Conservation (phyloP, 2,329 filamentous ascomycete genomes). For the Fusarium metavorans region DNA sequence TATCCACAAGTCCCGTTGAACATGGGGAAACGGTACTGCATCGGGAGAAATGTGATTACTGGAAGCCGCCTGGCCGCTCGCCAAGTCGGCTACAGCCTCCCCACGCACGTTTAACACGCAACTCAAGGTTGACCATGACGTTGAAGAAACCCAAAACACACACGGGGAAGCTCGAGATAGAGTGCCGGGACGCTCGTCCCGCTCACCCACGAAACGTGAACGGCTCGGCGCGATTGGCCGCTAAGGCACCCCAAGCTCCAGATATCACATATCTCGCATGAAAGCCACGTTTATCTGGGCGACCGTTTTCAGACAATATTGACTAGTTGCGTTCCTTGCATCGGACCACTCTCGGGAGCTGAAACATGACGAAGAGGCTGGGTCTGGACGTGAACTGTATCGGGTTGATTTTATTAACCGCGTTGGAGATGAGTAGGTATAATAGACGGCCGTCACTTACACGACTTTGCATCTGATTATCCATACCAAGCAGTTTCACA, state of each 20-base stretch:
- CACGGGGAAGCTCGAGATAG: not conserved
- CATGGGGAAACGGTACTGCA: not conserved
- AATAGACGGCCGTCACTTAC: not conserved
- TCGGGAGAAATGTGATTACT: not conserved
- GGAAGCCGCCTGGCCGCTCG: not conserved
- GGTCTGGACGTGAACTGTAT: not conserved
- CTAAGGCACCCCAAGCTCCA: not conserved
- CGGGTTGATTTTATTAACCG: not conserved
- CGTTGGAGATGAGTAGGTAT: not conserved
- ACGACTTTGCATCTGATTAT: not conserved
- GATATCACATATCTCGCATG: constrained; percentile 1
- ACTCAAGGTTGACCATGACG: not conserved
- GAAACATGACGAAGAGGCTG: not conserved
- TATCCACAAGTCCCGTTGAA: not conserved
- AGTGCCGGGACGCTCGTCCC: not conserved
- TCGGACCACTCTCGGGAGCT: not conserved
- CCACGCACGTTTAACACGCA: not conserved
- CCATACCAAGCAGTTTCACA: not conserved
- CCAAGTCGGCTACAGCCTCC: not conserved
- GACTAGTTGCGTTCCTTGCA: not conserved
- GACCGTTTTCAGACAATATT: constrained; percentile 1
- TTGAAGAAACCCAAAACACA: not conserved
- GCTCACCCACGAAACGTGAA: not conserved
- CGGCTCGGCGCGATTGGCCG: not conserved
- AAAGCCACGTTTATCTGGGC: not conserved